Percentiles rank a stretch among this genome's conserved stretches.
These are phyloP conservation scores for Alternaria longipes DNA, from an alignment of 2,329 filamentous ascomycete species.

Conservation along the genomic window DNA sequence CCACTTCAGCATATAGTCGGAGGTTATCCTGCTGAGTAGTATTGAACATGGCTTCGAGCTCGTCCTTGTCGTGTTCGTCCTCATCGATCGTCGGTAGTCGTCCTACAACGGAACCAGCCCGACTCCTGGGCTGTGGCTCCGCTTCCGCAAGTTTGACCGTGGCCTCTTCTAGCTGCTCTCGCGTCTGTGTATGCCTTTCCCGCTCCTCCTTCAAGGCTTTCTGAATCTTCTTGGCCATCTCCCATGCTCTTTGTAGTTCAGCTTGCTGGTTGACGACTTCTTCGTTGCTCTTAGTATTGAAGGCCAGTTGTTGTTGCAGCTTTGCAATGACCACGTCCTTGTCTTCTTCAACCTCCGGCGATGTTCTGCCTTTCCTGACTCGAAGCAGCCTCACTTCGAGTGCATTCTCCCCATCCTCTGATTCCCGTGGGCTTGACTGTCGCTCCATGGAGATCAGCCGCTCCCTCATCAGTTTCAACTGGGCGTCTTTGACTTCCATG, in stretches of 20 bases:
- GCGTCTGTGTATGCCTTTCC: constrained; percentile 37
- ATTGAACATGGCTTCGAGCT: constrained; percentile 49
- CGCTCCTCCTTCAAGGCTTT: constrained; percentile 41
- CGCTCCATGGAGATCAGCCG: constrained; percentile 39
- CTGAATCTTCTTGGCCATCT: constrained; percentile 42
- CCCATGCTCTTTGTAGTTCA: constrained; percentile 46
- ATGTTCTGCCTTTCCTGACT: constrained; percentile 40
- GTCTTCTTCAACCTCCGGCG: constrained; percentile 33
- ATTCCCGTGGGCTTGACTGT: constrained; percentile 29
- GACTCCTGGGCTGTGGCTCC: constrained; percentile 19
- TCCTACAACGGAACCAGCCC: constrained; percentile 9
- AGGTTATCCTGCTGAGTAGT: constrained; percentile 47
- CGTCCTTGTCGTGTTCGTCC: constrained; percentile 39
- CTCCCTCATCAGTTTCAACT: constrained; percentile 42
- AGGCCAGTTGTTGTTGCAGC: constrained; percentile 39
- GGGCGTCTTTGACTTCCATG: constrained; percentile 43
- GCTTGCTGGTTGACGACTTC: constrained; percentile 39
- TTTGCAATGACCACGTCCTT: constrained; percentile 38
- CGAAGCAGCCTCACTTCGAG: constrained; percentile 43
- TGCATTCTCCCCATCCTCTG: constrained; percentile 39
- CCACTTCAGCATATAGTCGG: constrained; percentile 40
- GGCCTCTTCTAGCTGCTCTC: constrained; percentile 36
- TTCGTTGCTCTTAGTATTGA: constrained; percentile 29
- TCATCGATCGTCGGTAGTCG: constrained; percentile 47
- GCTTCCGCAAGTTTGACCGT: constrained; percentile 29